A percentile compares a stretch with the other conserved stretches of the same genome.
Conservation (phyloP, 2,329 filamentous ascomycete genomes). For the Metarhizium robertsii region DNA sequence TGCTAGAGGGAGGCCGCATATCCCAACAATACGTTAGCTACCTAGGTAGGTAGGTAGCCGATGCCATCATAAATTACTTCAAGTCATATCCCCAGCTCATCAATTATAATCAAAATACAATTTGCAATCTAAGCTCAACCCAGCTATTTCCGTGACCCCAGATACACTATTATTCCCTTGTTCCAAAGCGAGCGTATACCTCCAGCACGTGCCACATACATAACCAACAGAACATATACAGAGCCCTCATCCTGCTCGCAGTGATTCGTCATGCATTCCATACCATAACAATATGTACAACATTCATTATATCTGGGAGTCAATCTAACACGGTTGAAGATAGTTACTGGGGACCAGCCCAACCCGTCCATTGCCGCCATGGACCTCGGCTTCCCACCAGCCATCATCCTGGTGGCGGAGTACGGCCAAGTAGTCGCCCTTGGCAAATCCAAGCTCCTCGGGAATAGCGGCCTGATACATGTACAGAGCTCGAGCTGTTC, state of each 20-base stretch:
- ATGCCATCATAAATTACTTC: too few relatives aligned
- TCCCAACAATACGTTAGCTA: too few relatives aligned
- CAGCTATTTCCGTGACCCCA: too few relatives aligned
- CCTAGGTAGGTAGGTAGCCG: too few relatives aligned
- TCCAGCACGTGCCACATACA: background rate
- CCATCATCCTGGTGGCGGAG: conserved; percentile 91
- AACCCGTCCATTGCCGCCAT: conserved; percentile 50
- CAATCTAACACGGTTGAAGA: conserved; percentile 39
- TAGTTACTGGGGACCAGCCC: conserved; percentile 63
- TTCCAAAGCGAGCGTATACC: background rate
- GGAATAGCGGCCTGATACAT: conserved; percentile 91
- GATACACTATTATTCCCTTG: background rate
- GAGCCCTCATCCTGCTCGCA: background rate
- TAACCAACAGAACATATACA: conserved; percentile 1
- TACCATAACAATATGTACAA: conserved; percentile 1
- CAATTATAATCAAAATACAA: too few relatives aligned
- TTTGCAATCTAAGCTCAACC: too few relatives aligned
- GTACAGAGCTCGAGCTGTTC: conserved; percentile 83
- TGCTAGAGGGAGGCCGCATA: too few relatives aligned
- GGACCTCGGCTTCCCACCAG: conserved; percentile 98
- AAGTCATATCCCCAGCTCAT: too few relatives aligned
- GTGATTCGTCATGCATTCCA: background rate
- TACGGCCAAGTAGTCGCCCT: conserved; percentile 85
- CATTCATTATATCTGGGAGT: background rate
- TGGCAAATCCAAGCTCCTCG: conserved; percentile 85